Percentiles rank a stretch among this genome's conserved stretches.
phyloP scores from a whole-genome alignment of 1,139 yeast genomes.

The Lodderomyces parapsilosis region DNA sequence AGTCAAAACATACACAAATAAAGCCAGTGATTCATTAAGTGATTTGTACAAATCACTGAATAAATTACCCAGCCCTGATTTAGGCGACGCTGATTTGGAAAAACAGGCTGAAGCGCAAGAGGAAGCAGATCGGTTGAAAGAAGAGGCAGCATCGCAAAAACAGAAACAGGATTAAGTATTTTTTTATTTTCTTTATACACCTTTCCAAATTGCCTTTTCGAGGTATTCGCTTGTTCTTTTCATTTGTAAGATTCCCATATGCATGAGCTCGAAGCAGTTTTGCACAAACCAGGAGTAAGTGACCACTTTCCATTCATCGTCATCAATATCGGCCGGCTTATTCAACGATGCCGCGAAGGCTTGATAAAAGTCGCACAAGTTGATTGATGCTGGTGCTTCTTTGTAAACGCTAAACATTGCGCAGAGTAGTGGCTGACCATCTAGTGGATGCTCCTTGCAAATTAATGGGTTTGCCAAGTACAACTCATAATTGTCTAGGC shows the following conservation, averaged over 20 bases:
- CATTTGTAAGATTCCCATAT: conserved; percentile 41
- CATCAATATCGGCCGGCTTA: conserved; percentile 12
- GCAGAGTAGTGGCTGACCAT: conserved; percentile 45
- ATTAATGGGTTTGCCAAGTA: conserved; percentile 29
- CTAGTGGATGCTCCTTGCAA: neutral
- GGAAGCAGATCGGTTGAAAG: conserved; percentile 11
- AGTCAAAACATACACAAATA: conserved; percentile 14
- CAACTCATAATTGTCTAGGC: conserved; percentile 28
- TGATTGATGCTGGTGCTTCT: conserved; percentile 75
- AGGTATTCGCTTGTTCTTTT: conserved; percentile 46
- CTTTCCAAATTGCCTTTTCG: conserved; percentile 47
- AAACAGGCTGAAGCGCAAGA: conserved; percentile 16
- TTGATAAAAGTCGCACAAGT: conserved; percentile 72
- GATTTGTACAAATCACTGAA: conserved; percentile 10
- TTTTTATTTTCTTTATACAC: conserved; percentile 28
- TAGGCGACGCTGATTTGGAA: conserved; percentile 7
- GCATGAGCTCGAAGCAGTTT: conserved; percentile 39
- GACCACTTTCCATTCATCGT: conserved; percentile 40
- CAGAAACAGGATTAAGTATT: conserved; percentile 8
- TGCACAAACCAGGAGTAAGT: conserved; percentile 45
- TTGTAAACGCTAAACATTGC: conserved; percentile 68
- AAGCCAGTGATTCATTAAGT: conserved; percentile 18
- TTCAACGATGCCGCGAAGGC: conserved; percentile 65
- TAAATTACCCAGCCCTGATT: conserved; percentile 4
- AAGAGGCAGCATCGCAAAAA: conserved; percentile 10